These are phyloP conservation scores for Orobanche coerulescens DNA, from an alignment of 257 asterid genomes.

Conservation along the genomic window DNA sequence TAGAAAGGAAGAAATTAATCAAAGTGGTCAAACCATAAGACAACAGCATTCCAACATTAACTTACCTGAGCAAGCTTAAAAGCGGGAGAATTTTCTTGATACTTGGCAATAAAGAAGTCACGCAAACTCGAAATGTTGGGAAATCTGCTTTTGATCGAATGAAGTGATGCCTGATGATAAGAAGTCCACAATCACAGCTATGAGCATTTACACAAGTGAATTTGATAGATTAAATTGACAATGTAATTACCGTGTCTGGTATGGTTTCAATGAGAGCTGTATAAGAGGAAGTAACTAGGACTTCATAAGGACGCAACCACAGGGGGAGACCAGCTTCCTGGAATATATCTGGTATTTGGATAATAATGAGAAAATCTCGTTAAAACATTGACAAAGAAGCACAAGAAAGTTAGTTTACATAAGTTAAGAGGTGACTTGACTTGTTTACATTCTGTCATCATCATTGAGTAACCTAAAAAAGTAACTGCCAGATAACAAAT, in stretches of 20 bases:
- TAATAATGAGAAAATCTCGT: slow-evolving; percentile 12
- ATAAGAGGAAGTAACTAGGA: slow-evolving; percentile 86
- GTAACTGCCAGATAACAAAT: slow-evolving; percentile 10
- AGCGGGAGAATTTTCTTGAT: slow-evolving; percentile 76
- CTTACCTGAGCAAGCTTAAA: slow-evolving; percentile 96
- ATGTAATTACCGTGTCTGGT: slow-evolving; percentile 80
- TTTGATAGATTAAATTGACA: background rate
- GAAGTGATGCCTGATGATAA: slow-evolving; percentile 75
- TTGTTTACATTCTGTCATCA: slow-evolving; percentile 8
- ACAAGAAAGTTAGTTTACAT: slow-evolving; percentile 2
- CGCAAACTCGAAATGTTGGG: slow-evolving; percentile 78
- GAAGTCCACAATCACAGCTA: background rate
- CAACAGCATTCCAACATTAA: background rate
- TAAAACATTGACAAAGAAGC: slow-evolving; percentile 14
- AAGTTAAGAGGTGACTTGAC: background rate
- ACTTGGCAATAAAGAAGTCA: slow-evolving; percentile 88
- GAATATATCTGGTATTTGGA: slow-evolving; percentile 80
- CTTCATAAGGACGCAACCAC: slow-evolving; percentile 98
- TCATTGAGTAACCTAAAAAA: background rate
- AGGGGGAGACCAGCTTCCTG: slow-evolving; percentile 99
- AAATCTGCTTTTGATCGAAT: slow-evolving; percentile 91
- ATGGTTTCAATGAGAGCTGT: slow-evolving; percentile 98
- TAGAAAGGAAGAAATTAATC: slow-evolving; percentile 14
- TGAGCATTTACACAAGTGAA: slow-evolving; percentile 5
- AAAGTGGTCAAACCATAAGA: slow-evolving; percentile 6